These are phyloP conservation scores for Epithemia pelagica DNA, from an alignment of 108 stramenopile species.

Conservation along the genomic window DNA sequence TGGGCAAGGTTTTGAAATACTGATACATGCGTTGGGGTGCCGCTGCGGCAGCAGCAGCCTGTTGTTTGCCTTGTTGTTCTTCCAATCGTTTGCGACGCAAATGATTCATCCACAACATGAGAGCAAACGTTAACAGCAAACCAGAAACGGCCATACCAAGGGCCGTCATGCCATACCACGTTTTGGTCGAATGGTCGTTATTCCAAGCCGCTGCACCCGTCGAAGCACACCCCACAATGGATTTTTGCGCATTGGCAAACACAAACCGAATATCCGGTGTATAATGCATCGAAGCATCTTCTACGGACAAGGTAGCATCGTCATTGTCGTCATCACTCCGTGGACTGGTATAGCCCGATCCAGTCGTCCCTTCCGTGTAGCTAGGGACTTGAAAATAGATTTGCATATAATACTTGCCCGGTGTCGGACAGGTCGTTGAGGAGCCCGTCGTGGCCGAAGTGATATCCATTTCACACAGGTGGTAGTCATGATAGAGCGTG, in stretches of 20 bases:
- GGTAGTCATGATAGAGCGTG: neutral
- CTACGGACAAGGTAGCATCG: neutral
- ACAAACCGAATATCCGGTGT: conserved; percentile 11
- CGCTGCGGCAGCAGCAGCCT: too few relatives aligned
- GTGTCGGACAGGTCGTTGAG: neutral
- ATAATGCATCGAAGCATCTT: conserved; percentile 10
- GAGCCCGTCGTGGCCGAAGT: neutral
- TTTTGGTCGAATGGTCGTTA: neutral
- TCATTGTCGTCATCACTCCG: neutral
- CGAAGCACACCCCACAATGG: conserved; percentile 4
- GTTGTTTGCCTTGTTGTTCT: neutral
- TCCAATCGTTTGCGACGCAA: conserved; percentile 6
- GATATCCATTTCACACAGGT: neutral
- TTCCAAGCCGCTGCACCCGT: conserved; percentile 4
- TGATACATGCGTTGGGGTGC: conserved; percentile 1
- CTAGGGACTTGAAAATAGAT: neutral
- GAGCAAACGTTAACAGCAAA: conserved; percentile 1
- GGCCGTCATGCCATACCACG: conserved; percentile 2
- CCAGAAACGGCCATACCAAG: neutral
- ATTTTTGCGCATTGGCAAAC: conserved; percentile 5
- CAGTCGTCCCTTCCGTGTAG: neutral
- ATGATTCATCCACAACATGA: conserved; percentile 1
- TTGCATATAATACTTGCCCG: neutral
- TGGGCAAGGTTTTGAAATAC: conserved; percentile 6
- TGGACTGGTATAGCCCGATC: neutral